Evolutionary conservation across 2,329 filamentous ascomycete species (phyloP), one percentile per base, ranked within the genome.

Genomic region (Ophiocordyceps camponoti-saundersi): DNA sequence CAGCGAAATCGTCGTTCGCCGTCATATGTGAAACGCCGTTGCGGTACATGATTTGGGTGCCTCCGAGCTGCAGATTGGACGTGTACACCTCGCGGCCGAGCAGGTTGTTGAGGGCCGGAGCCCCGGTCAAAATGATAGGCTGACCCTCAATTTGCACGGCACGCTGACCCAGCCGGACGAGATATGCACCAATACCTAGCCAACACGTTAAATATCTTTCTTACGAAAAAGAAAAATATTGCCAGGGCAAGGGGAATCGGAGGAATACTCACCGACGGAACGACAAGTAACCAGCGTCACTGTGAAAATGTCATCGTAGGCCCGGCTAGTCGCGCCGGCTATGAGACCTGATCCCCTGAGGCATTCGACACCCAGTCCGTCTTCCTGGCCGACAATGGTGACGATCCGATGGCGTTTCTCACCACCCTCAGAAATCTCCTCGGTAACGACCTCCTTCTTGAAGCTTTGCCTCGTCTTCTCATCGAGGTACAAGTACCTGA

Each of bases 11-110:
- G 60, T 98, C 90, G 56, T 83, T 85, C 59, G 92, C 92, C 55
- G 90, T 95, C 85, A 96, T 90, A 72, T 98, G 92, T 21, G 92
- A 96, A 41, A 98, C 92, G 79, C 92, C 92, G 64, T 98, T 98
- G 71, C 86, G 89, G 79, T 98, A 96, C 92, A 98, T 98, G 76
- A 98, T 98, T 69, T 98, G 92, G n/a, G 92, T 98, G 57, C 92
- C 92, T 80, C 92, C 92, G 53, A 98, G 86, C 73, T 98, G 92
- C 61, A 98, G 70, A 76, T 98, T 98, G 50, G 92, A 96, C 22
- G 92, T 95, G 72, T 98, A 98, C 29, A 98, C 90, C 67, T 98
- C 92, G 56, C 93, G 88, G 59, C 92, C 92, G 50, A 98, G 80
- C 58, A 98, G 75, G 71, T 96, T 98, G 79, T 98, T 98, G 64